These are phyloP conservation scores for Trypethelium eluteriae DNA, from an alignment of 495 filamentous ascomycete species.

Conservation along the genomic window DNA sequence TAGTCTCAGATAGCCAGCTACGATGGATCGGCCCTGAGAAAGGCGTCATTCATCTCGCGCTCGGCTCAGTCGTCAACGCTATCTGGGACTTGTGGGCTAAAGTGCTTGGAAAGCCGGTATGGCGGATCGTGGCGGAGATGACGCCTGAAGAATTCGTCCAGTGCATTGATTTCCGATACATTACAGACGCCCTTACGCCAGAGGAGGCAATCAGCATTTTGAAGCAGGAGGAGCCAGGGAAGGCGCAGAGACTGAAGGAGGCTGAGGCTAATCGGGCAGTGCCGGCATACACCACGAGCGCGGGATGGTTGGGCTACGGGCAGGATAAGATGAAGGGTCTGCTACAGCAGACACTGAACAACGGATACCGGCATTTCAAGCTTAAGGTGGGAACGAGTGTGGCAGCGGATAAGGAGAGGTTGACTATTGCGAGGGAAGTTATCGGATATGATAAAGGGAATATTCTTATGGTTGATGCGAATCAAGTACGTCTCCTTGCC, in stretches of 20 bases:
- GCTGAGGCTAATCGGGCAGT: constrained; percentile 65
- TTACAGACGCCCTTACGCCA: constrained; percentile 85
- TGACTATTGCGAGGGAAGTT: constrained; percentile 68
- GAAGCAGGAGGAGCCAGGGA: constrained; percentile 52
- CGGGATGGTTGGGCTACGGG: constrained; percentile 90
- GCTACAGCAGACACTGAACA: constrained; percentile 59
- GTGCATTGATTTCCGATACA: constrained; percentile 90
- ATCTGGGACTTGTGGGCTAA: constrained; percentile 96
- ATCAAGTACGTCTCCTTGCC: constrained; percentile 51
- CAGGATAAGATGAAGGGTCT: constrained; percentile 74
- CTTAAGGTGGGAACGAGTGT: constrained; percentile 74
- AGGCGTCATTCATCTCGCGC: constrained; percentile 86
- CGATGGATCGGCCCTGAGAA: constrained; percentile 96
- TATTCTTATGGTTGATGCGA: constrained; percentile 90
- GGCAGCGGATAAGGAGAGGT: constrained; percentile 59
- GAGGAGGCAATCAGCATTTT: constrained; percentile 73
- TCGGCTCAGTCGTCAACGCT: constrained; percentile 85
- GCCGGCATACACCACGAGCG: constrained; percentile 83
- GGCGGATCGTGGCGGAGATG: constrained; percentile 86
- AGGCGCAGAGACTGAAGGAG: constrained; percentile 59
- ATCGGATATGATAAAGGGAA: constrained; percentile 84
- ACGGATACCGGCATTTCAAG: constrained; percentile 87
- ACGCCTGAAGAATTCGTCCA: constrained; percentile 74
- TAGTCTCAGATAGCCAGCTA: constrained; percentile 81
- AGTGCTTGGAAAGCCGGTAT: constrained; percentile 74